Conservation (phyloP, 306 rosid species). For the Gleditsia sinensis region DNA sequence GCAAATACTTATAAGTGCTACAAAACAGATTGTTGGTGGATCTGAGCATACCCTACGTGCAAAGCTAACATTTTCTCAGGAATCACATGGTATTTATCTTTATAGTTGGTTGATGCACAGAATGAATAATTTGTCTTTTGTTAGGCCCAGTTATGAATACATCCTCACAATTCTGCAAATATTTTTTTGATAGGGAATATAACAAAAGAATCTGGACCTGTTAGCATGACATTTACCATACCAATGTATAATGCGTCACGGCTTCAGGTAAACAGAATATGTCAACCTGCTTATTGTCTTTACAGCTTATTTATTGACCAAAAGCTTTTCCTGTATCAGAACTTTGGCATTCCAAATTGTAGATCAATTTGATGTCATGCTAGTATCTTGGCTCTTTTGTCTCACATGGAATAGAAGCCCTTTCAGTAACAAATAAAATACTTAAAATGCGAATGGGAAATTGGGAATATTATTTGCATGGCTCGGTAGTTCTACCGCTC, state of each 20-base stretch:
- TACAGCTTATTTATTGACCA: slow-evolving; percentile 18
- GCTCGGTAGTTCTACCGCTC: background rate
- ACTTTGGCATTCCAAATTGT: slow-evolving; percentile 9
- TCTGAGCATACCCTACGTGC: slow-evolving; percentile 82
- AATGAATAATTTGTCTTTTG: slow-evolving; percentile 10
- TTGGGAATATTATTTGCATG: slow-evolving; percentile 15
- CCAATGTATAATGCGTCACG: slow-evolving; percentile 81
- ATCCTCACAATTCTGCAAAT: slow-evolving; percentile 30
- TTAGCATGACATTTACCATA: slow-evolving; percentile 89
- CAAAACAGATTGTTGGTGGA: slow-evolving; percentile 72
- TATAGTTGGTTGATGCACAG: slow-evolving; percentile 20
- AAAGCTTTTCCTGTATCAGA: background rate
- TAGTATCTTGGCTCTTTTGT: slow-evolving; percentile 1
- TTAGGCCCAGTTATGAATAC: slow-evolving; percentile 8
- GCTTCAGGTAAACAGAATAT: slow-evolving; percentile 64
- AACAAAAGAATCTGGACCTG: slow-evolving; percentile 84
- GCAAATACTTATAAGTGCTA: slow-evolving; percentile 40
- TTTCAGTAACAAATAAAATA: slow-evolving; percentile 14
- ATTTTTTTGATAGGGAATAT: slow-evolving; percentile 59
- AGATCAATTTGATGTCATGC: slow-evolving; percentile 23
- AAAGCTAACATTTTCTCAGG: slow-evolving; percentile 77
- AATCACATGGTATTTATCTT: slow-evolving; percentile 58
- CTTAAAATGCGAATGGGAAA: background rate
- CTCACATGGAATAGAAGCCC: background rate
- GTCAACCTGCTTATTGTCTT: slow-evolving; percentile 13